Conservation (phyloP, 1,284 basidiomycete species). For the Ceraceosorus guamensis region DNA sequence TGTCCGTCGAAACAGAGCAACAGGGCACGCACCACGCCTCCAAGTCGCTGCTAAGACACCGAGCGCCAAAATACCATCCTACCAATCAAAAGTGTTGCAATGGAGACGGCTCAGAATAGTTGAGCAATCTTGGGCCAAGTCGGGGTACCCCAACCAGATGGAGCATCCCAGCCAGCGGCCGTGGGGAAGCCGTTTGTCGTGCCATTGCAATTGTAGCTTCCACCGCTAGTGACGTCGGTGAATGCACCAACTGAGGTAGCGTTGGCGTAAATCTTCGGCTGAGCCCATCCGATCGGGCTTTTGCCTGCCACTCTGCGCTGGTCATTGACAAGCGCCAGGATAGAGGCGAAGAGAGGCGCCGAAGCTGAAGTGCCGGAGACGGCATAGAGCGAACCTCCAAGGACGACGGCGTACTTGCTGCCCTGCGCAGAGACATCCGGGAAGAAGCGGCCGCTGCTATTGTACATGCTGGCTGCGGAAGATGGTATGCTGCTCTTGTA, state of each 20-base stretch:
- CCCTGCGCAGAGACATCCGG: constrained; percentile 16
- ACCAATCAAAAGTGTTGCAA: no score
- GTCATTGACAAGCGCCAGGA: constrained; percentile 14
- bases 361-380: constrained; percentile 15
- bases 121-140: no score
- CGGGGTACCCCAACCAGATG: constrained; percentile 10
- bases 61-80: no score
- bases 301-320: constrained; percentile 5
- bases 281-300: constrained; percentile 9
- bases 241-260: neutral
- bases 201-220: constrained; percentile 1
- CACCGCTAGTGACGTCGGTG: constrained; percentile 13
- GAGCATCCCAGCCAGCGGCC: constrained; percentile 7
- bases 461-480: constrained; percentile 9
- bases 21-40: no score
- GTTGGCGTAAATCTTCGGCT: constrained; percentile 12
- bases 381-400: neutral
- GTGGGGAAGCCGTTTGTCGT: constrained; percentile 12
- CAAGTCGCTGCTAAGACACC: no score
- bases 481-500: constrained; percentile 4
- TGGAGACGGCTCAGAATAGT: no score
- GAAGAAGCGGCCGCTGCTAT: constrained; percentile 10
- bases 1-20: no score
- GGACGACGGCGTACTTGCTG: constrained; percentile 1
- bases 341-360: constrained; percentile 6